A percentile compares a stretch with the other conserved stretches of the same genome.
These are phyloP conservation scores for Pseudonitzschia multiseries DNA, from an alignment of 108 stramenopile species.

Conservation along the genomic window DNA sequence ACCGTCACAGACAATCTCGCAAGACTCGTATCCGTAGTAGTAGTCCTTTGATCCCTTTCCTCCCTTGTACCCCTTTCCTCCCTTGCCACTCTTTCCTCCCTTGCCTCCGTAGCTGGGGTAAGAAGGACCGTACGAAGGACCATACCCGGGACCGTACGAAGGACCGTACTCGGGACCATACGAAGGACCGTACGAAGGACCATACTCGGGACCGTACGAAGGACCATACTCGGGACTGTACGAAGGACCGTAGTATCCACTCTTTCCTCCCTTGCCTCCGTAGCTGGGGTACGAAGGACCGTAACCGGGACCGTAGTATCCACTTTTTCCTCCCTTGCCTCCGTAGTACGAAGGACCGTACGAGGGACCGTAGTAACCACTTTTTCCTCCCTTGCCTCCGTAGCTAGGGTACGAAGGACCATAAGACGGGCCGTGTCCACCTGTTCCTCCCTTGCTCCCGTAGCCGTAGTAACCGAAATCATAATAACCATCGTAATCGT, in stretches of 20 bases:
- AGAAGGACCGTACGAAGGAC: background rate
- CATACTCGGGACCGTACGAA: background rate
- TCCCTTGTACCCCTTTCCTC: background rate
- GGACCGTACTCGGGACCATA: too few species aligned
- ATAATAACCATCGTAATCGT: background rate
- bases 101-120: slow-evolving; percentile 1
- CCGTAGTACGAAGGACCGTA: background rate
- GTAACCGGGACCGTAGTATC: background rate
- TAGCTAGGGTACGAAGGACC: background rate
- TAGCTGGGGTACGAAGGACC: slow-evolving; percentile 1
- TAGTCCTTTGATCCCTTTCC: background rate
- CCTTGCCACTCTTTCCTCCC: slow-evolving; percentile 2
- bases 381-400: background rate
- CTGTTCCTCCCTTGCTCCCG: background rate
- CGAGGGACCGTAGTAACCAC: background rate
- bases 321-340: background rate
- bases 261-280: slow-evolving; percentile 11
- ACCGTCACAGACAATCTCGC: background rate
- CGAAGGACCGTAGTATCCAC: background rate
- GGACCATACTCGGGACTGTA: too few species aligned
- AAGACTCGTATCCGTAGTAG: background rate
- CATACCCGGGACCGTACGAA: background rate
- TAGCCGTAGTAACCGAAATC: background rate
- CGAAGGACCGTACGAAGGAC: background rate
- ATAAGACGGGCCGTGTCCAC: background rate